Percentiles rank a stretch among this genome's conserved stretches.
Evolutionary conservation across 306 rosid genomes (phyloP).

Genomic region (Ormosia emarginata): DNA sequence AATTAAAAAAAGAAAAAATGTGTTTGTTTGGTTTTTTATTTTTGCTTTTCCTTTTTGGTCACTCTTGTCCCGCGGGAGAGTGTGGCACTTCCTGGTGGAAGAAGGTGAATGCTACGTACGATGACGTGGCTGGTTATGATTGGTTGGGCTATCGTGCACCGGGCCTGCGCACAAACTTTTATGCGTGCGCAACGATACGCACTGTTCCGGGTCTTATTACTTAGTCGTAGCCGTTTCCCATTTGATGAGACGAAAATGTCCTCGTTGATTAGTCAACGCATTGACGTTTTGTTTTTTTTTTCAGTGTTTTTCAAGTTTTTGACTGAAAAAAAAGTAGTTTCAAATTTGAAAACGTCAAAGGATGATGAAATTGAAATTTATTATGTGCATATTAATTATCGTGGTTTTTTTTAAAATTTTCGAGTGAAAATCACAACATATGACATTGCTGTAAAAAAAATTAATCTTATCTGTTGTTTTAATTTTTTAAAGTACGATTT

Average conservation of each 20-base stretch:
- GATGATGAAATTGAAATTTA: too few species aligned
- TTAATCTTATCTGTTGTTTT: not conserved
- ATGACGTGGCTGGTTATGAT: slow-evolving; percentile 33
- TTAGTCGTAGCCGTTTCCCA: slow-evolving; percentile 30
- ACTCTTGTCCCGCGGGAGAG: slow-evolving; percentile 31
- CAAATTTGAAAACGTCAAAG: not conserved
- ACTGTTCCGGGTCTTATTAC: not conserved
- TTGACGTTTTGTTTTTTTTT: not conserved
- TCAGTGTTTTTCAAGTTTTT: not conserved
- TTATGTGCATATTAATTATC: too few species aligned
- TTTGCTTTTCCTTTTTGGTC: not conserved
- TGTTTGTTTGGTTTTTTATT: not conserved
- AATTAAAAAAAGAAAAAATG: not conserved
- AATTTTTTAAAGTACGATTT: too few species aligned
- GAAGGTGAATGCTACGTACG: not conserved
- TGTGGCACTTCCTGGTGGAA: slow-evolving; percentile 4
- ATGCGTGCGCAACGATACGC: slow-evolving; percentile 23
- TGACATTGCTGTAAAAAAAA: too few species aligned
- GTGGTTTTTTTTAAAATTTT: too few species aligned
- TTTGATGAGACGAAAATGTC: not conserved
- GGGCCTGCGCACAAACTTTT: slow-evolving; percentile 38
- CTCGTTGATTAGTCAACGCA: not conserved
- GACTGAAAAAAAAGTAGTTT: not conserved
- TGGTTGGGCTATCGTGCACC: slow-evolving; percentile 34
- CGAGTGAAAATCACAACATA: too few species aligned